Evolutionary conservation across 2,329 filamentous ascomycete species (phyloP).

Genomic region (Pseudopithomyces maydicus): DNA sequence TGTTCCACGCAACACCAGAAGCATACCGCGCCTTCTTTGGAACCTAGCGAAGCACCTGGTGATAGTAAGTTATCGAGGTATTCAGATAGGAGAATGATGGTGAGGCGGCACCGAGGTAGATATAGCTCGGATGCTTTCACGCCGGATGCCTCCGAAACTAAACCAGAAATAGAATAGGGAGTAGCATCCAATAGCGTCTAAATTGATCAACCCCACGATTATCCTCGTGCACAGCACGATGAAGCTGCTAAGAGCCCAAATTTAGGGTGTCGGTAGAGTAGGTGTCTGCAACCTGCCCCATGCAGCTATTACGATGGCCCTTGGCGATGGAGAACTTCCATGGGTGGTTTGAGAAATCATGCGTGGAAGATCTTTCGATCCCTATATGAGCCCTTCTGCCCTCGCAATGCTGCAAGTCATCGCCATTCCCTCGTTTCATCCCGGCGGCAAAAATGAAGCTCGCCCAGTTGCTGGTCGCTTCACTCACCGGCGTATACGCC

Average conservation of each 20-base stretch:
- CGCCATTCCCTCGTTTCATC: not conserved
- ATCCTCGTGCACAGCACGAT: slow-evolving; percentile 1
- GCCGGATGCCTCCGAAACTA: not conserved
- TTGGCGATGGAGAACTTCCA: not conserved
- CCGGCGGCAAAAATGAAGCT: not conserved
- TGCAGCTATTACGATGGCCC: not conserved
- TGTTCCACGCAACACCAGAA: not conserved
- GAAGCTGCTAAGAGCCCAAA: no score
- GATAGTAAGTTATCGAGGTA: not conserved
- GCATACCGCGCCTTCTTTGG: no score
- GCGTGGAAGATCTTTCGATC: not conserved
- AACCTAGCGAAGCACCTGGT: not conserved
- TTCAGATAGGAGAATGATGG: not conserved
- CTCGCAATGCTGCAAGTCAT: not conserved
- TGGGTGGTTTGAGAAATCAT: not conserved
- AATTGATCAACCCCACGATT: slow-evolving; percentile 6
- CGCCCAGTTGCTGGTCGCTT: not conserved
- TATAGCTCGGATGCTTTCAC: not conserved
- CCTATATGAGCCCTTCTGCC: not conserved
- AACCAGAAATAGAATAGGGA: not conserved
- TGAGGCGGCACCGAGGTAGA: not conserved
- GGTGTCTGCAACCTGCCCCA: slow-evolving; percentile 3
- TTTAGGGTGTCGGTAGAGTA: not conserved
- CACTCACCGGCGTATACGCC: not conserved
- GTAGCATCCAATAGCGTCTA: slow-evolving; percentile 1